Conservation (phyloP, 306 rosid species). For the Oxytropis ochrocephala region DNA sequence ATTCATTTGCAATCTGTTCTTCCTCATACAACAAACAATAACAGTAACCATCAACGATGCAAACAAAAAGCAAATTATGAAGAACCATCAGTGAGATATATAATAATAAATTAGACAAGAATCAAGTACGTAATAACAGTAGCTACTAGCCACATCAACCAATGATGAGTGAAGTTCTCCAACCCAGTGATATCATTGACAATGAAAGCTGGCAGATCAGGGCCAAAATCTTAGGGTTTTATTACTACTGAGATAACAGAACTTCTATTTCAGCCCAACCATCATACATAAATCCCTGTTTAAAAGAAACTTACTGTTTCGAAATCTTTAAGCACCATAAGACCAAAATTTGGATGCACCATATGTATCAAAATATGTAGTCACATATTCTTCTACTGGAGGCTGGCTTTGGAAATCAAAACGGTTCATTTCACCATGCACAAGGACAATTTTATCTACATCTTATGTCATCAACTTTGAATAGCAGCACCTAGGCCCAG, state of each 20-base stretch:
- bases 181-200: neutral
- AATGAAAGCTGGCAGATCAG: neutral
- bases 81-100: neutral
- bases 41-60: neutral
- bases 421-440: neutral
- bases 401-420: neutral
- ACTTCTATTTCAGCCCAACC: neutral
- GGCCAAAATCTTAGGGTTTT: neutral
- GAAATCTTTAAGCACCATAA: neutral
- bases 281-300: neutral
- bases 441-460: neutral
- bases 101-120: neutral
- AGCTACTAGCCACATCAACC: neutral
- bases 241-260: neutral
- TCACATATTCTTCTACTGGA: neutral
- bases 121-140: neutral
- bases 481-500: too few species aligned
- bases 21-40: slow-evolving; percentile 15
- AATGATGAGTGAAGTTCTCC: neutral
- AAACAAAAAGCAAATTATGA: neutral
- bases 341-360: neutral
- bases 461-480: too few species aligned
- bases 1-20: slow-evolving; percentile 33
- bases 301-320: neutral
- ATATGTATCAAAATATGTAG: neutral